Conservation (phyloP, 768 basidiomycete species). For the Tylopilus subfusipes region DNA sequence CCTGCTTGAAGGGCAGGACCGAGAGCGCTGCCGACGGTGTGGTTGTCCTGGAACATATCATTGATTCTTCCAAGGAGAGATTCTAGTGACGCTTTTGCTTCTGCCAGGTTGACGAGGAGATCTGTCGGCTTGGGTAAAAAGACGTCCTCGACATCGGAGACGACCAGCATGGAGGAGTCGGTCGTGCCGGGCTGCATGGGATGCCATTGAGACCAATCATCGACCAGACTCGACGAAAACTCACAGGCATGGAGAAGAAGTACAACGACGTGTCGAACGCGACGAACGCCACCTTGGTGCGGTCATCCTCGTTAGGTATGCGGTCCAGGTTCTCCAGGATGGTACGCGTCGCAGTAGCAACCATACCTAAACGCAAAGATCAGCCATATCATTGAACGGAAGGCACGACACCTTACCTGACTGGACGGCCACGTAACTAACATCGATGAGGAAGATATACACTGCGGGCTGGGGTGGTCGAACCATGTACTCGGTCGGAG, state of each 20-base stretch:
- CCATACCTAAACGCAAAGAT: slow-evolving; percentile 66
- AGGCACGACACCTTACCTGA: slow-evolving; percentile 53
- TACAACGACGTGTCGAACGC: slow-evolving; percentile 91
- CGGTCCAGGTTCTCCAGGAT: slow-evolving; percentile 94
- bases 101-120: slow-evolving; percentile 90
- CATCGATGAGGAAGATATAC: slow-evolving; percentile 96
- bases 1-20: slow-evolving; percentile 95
- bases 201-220: not conserved
- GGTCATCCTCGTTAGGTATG: slow-evolving; percentile 89
- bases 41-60: slow-evolving; percentile 98
- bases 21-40: slow-evolving; percentile 87
- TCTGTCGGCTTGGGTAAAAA: slow-evolving; percentile 97
- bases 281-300: slow-evolving; percentile 91
- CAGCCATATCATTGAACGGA: not conserved
- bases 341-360: slow-evolving; percentile 95
- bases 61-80: slow-evolving; percentile 75
- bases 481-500: slow-evolving; percentile 99
- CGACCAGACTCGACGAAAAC: not conserved
- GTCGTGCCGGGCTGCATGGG: slow-evolving; percentile 53
- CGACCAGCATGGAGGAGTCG: slow-evolving; percentile 94
- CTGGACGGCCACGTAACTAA: slow-evolving; percentile 87
- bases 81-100: slow-evolving; percentile 78
- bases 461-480: slow-evolving; percentile 97
- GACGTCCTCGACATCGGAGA: slow-evolving; percentile 95
- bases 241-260: slow-evolving; percentile 89